A percentile compares a stretch with the other conserved stretches of the same genome.
These are phyloP conservation scores for Starmerella gropengiesseri DNA, from an alignment of 805 yeast genomes.

Conservation along the genomic window DNA sequence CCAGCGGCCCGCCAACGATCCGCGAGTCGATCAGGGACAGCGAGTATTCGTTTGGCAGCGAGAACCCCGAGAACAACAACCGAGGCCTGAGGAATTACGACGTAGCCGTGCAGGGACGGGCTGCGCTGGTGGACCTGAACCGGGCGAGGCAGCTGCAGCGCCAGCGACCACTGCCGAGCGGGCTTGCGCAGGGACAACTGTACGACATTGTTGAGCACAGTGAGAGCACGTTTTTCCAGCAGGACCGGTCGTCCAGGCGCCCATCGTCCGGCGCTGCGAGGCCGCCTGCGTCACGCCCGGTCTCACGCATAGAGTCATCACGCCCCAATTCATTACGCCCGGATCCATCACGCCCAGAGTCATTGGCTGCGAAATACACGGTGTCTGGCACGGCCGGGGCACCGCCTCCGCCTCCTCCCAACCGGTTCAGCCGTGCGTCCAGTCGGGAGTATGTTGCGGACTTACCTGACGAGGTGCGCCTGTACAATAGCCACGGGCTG, in stretches of 20 bases:
- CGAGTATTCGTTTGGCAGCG: slow-evolving; percentile 15
- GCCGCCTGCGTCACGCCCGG: too few relatives aligned
- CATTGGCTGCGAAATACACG: neutral
- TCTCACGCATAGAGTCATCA: too few relatives aligned
- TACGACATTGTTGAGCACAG: slow-evolving; percentile 5
- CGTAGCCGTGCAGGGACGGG: slow-evolving; percentile 63
- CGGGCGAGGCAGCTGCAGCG: neutral
- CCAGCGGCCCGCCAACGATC: slow-evolving; percentile 17
- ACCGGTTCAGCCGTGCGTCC: slow-evolving; percentile 18
- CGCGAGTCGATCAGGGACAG: slow-evolving; percentile 29
- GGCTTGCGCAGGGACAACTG: slow-evolving; percentile 3
- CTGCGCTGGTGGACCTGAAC: slow-evolving; percentile 49
- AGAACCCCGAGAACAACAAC: slow-evolving; percentile 7
- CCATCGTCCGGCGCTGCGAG: too few relatives aligned
- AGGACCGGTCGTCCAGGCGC: too few relatives aligned
- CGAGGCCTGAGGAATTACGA: slow-evolving; percentile 16
- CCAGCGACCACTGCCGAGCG: slow-evolving; percentile 1
- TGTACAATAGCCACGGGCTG: slow-evolving; percentile 12
- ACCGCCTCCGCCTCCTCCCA: neutral
- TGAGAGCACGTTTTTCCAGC: slow-evolving; percentile 3
- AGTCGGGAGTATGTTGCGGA: slow-evolving; percentile 20
- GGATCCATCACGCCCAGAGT: too few relatives aligned
- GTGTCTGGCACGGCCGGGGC: neutral
- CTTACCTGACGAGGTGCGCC: slow-evolving; percentile 23
- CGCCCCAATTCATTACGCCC: too few relatives aligned